Base-by-base conservation (phyloP, 2,329 filamentous ascomycete genomes). In the Coniochaeta sp. region DNA sequence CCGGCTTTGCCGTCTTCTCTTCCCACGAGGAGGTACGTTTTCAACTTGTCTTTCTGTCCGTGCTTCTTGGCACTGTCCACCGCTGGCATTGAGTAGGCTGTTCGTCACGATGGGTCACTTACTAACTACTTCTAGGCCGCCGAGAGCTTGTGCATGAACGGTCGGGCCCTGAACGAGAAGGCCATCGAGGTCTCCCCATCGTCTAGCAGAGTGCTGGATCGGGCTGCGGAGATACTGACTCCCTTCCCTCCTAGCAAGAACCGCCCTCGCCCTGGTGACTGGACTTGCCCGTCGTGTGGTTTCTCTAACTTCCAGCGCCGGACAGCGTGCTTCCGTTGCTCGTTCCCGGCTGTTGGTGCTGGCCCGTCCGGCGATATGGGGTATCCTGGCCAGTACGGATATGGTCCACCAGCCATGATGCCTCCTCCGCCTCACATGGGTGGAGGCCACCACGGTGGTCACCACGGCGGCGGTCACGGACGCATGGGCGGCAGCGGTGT, bases 221-320 rank as follows among this genome's bases (percentile, higher is more conserved):
- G 92, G 60, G 94, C 94, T 52, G 89, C 91, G 53, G 94, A 96
- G 61, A 96, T 99, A 57, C 80, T 99, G 51, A 96, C 92, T 1
- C 91, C 94, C 0, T 99, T 99, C 77, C 94, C 94, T 49, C 94
- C 94, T 1, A 96, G 91, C 73, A 99, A 99, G 81, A 99, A 99
- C 72, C 86, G 94, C 40, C 94, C 94, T 56, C 87, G 94, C 53
- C 94, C 94, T 33, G 94, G 94, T 68, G 94, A 99, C 71, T 99
- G 94, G 94, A 97, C 92, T 54, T 99, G 94, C 76, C 94, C 94
- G 45, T 96, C 91, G 50, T 99, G 94, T 65, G 94, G 94, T 55
- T 99, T 99, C 75, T 96, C 91, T 63, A 99, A 99, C 79, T 99
- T 99, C 77, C 94, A 99, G 74, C 89, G 94, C 63, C 89, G 94